Evolutionary conservation across 805 yeast species (phyloP), one percentile per base, ranked within the genome.

Genomic region (Wickerhamiella kazuoi): DNA sequence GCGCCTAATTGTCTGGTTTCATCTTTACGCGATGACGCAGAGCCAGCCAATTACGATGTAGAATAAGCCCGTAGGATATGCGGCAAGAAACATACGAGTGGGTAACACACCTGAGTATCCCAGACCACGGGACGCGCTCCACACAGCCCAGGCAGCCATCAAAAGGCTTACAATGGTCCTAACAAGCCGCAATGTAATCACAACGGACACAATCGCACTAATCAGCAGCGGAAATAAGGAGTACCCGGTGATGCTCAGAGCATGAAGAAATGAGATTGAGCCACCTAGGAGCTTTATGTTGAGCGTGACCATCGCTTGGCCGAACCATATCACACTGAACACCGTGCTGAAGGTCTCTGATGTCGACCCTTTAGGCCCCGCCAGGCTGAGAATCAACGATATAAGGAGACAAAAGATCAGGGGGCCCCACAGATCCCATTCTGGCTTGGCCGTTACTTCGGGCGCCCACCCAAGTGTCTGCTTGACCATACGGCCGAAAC

Each of bases 161-260:
- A 69, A 47, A 1, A 59, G 16, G 54, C 68, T 67, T 14, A 74
- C 43, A 0, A 65, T 55, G 18, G 74, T 58, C 42, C 82, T 57
- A 4, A 74, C 45, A 14, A 72, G 54, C 44, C 67, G 65, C 63
- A 64, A 59, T 34, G 59, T 54, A n/a, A 74, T 56, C 15, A 71
- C 52, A 18, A 70, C 58, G 34, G 76, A 62, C 20, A 73, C 41
- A 3, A 68, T 37, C 9, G 74, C 69, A 0, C 76, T 72, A 8
- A 70, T 50, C 2, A 74, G 67, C 30, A 77, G 62, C 9, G 84
- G 84, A 55, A 76, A 77, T 53, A 74, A 56, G 13, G 78, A 72
- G 60, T 76, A 76, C 1, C 84, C 84, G 4, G 75, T 68, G 21
- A 80, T 76, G 44, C 79, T 72, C 38, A 77, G 61, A 2, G 82